A percentile compares a stretch with the other conserved stretches of the same genome.
phyloP scores from a whole-genome alignment of 495 filamentous ascomycete species.

The Articulospora tetracladia region DNA sequence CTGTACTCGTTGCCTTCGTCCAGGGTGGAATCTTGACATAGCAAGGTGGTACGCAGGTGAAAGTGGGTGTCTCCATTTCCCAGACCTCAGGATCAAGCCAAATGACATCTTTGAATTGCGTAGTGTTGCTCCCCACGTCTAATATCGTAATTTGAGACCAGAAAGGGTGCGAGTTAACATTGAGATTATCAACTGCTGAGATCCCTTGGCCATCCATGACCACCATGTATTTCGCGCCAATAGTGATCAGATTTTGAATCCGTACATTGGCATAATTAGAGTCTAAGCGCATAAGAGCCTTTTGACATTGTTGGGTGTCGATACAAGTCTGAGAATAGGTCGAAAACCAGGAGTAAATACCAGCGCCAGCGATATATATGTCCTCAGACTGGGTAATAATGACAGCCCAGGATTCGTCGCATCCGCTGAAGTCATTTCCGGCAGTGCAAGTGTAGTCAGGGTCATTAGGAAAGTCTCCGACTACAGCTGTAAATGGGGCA shows the following conservation, averaged over 20 bases:
- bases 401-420: conserved; percentile 22
- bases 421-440: conserved; percentile 21
- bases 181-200: conserved; percentile 23
- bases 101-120: conserved; percentile 17
- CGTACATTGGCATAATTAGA: conserved; percentile 8
- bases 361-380: conserved; percentile 22
- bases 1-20: conserved; percentile 22
- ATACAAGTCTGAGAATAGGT: conserved; percentile 17
- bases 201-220: conserved; percentile 26
- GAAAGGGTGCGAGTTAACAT: too few relatives aligned
- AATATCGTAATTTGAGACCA: conserved; percentile 27
- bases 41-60: conserved; percentile 26
- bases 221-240: conserved; percentile 21
- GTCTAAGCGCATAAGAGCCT: conserved; percentile 13
- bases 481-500: conserved; percentile 43
- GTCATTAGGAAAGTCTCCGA: conserved; percentile 18
- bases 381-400: conserved; percentile 19
- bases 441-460: conserved; percentile 25
- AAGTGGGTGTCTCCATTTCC: conserved; percentile 22
- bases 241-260: conserved; percentile 21
- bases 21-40: conserved; percentile 24
- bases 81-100: conserved; percentile 25
- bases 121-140: conserved; percentile 20
- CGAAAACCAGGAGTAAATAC: conserved; percentile 27
- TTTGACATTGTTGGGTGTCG: conserved; percentile 19